Base-by-base conservation (phyloP, 2,329 filamentous ascomycete genomes). In the Pyrenophora teres region DNA sequence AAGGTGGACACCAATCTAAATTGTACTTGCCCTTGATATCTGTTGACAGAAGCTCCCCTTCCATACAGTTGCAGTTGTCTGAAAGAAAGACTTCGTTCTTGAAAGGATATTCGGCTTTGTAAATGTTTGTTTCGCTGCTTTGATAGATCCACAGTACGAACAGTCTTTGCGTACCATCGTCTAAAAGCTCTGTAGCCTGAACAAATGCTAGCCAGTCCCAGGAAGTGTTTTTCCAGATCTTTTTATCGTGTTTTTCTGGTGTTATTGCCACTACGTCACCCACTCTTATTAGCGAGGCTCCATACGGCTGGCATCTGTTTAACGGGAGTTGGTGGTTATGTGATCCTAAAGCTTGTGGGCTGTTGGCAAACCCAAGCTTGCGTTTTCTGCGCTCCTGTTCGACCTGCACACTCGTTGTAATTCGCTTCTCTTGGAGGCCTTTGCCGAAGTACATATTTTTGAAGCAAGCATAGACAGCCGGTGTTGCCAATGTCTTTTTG, bases 131-230 rank as follows among this genome's bases (percentile, higher is more conserved):
- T 46, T 94, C 87, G 0, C 78, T 76, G 0, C 89, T 82, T 2
- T 82, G 78, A 59, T 92, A 93, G 0, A 94, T 76, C 89, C 89
- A 94, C 1, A 88, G 78, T 0, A 92, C 82, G 47, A 87, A 80
- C 9, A 92, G 83, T 1, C 50, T 52, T 23, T 75, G 74, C 0
- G 69, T 72, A 0, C 78, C 77, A 2, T 52, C 60, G 3, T 67
- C 58, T 2, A 65, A 6, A 3, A 27, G 9, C 19, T 62, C 63
- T 0, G 68, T 45, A 7, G 80, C 74, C 50, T 90, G 87, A 0
- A 94, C 85, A 23, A 88, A 84, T 0, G 84, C 87, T 63, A 88
- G 87, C 87, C 89, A 92, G 1, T 82, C 74, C n/a, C 76, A 74
- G 0, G 72, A 63, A 15, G 80, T 76, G 0, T 77, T 75, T 40